These are phyloP conservation scores for Beauveria medogensis DNA, from an alignment of 2,329 filamentous ascomycete genomes.

Conservation along the genomic window DNA sequence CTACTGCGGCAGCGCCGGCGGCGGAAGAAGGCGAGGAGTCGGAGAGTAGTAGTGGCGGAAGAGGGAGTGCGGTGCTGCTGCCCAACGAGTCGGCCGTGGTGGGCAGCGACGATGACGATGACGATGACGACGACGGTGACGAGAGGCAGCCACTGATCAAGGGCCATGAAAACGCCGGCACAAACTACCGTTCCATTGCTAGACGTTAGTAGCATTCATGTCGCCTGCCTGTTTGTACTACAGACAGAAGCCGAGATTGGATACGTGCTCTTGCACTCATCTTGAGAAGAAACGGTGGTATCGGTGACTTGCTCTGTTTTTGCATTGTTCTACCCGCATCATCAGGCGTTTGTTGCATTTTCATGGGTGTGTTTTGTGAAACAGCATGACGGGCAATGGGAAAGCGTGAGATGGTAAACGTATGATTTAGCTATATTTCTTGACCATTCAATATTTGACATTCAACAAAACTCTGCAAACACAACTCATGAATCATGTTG, in stretches of 20 bases:
- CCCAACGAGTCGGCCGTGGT: constrained; percentile 17
- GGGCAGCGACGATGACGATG: constrained; percentile 13
- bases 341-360: background rate
- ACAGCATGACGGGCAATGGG: too few species aligned
- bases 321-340: background rate
- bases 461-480: background rate
- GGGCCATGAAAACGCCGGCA: background rate
- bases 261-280: background rate
- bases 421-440: background rate
- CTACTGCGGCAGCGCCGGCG: constrained; percentile 15
- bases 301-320: background rate
- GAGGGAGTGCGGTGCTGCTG: constrained; percentile 14
- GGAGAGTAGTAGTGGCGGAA: constrained; percentile 24
- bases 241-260: background rate
- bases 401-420: background rate
- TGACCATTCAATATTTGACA: background rate
- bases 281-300: background rate
- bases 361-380: background rate
- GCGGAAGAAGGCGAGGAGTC: constrained; percentile 23
- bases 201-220: background rate
- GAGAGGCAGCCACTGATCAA: constrained; percentile 15
- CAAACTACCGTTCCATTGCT: background rate
- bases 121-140: background rate
- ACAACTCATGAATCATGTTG: background rate
- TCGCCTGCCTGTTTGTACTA: background rate